phyloP scores from a whole-genome alignment of 306 rosid species.

The Prunus campanulata region DNA sequence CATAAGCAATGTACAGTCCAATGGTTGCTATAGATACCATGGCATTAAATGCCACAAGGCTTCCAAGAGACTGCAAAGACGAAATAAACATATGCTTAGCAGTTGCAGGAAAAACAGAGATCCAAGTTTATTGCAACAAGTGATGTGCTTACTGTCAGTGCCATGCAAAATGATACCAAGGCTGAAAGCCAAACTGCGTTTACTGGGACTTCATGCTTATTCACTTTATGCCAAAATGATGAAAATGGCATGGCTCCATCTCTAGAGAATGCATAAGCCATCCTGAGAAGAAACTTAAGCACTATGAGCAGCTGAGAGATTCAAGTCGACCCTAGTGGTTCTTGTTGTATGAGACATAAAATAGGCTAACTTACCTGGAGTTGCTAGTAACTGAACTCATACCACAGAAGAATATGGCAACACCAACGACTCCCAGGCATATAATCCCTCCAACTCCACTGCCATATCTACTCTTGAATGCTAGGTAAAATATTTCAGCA shows the following conservation, averaged over 20 bases:
- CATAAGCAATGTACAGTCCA: conserved; percentile 92
- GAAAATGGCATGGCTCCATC: conserved; percentile 99
- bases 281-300: conserved; percentile 42
- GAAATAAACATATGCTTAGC: conserved; percentile 17
- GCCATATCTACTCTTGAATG: conserved; percentile 87
- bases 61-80: conserved; percentile 88
- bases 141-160: conserved; percentile 58
- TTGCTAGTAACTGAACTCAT: conserved; percentile 97
- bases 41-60: conserved; percentile 88
- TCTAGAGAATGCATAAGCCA: conserved; percentile 97
- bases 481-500: conserved; percentile 83
- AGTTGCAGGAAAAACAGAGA: conserved; percentile 7
- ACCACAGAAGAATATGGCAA: conserved; percentile 95
- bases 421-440: conserved; percentile 80
- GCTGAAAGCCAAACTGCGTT: conserved; percentile 93
- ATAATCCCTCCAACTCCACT: conserved; percentile 87
- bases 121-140: not conserved
- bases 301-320: conserved; percentile 15
- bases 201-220: conserved; percentile 76
- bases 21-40: conserved; percentile 95
- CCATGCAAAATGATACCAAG: conserved; percentile 80
- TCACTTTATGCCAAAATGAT: conserved; percentile 80
- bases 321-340: not conserved
- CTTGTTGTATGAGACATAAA: conserved; percentile 11
- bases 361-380: conserved; percentile 60